A percentile compares a stretch with the other conserved stretches of the same genome.
Conservation (phyloP, 495 filamentous ascomycete genomes). For the Astrocystis sublimbata region DNA sequence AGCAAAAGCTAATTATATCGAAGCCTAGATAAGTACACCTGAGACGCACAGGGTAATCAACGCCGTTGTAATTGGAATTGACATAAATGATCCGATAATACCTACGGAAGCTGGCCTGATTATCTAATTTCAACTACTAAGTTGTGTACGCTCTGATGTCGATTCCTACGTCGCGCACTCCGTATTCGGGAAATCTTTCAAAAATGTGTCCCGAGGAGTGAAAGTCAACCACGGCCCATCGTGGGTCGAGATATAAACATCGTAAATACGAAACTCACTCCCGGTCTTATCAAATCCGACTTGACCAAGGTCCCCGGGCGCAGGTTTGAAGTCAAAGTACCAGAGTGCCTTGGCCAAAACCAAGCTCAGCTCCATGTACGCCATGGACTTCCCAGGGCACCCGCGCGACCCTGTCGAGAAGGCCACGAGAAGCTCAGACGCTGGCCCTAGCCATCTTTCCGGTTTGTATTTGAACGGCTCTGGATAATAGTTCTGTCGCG, state of each 20-base stretch:
- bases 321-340: conserved; percentile 30
- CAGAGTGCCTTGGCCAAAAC: conserved; percentile 51
- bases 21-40: no score
- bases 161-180: no score
- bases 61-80: no score
- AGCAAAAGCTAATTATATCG: no score
- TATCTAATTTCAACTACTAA: no score
- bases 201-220: conserved; percentile 5
- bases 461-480: conserved; percentile 40
- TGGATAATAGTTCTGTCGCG: conserved; percentile 37
- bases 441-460: conserved; percentile 42
- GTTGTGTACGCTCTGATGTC: no score
- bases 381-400: conserved; percentile 61
- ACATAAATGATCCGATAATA: no score
- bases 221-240: conserved; percentile 35
- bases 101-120: no score
- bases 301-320: conserved; percentile 24
- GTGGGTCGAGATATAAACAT: conserved; percentile 26
- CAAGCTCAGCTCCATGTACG: conserved; percentile 56
- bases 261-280: conserved; percentile 42
- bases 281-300: conserved; percentile 22
- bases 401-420: conserved; percentile 59
- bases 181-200: no score
- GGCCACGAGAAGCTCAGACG: conserved; percentile 49
- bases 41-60: no score